Conservation (phyloP, 2,329 filamentous ascomycete genomes). For the Harringtonia aguacate region DNA sequence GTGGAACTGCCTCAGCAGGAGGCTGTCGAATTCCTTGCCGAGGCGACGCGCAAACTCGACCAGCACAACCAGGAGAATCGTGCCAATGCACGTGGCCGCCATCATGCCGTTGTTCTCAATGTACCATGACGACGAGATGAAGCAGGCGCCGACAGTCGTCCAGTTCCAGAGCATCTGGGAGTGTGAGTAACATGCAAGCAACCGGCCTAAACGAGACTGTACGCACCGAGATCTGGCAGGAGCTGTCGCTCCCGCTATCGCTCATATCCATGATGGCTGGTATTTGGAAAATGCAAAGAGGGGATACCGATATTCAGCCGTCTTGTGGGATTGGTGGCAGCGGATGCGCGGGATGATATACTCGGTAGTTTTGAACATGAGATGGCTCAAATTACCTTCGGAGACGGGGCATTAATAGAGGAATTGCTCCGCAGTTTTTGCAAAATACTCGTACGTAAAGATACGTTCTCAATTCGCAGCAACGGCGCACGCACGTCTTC, state of each 20-base stretch:
- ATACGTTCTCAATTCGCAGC: too few species aligned
- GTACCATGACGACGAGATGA: conserved; percentile 29
- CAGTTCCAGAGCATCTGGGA: conserved; percentile 35
- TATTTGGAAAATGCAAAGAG: not conserved
- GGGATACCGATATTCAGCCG: too few species aligned
- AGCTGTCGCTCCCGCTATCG: not conserved
- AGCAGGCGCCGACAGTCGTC: conserved; percentile 30
- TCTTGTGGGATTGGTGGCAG: too few species aligned
- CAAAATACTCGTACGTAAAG: too few species aligned
- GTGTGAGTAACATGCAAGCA: not conserved
- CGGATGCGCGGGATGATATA: too few species aligned
- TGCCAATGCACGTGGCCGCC: conserved; percentile 32
- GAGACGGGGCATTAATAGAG: too few species aligned
- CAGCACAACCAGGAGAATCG: conserved; percentile 26
- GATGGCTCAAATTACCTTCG: too few species aligned
- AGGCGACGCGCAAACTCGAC: conserved; percentile 29
- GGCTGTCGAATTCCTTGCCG: conserved; percentile 30
- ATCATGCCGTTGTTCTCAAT: conserved; percentile 28
- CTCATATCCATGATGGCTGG: not conserved
- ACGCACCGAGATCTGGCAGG: not conserved
- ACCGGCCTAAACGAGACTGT: not conserved
- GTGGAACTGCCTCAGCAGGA: conserved; percentile 27
- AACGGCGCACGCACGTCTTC: too few species aligned
- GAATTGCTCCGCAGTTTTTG: too few species aligned
- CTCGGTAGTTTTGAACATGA: too few species aligned